A percentile compares a stretch with the other conserved stretches of the same genome.
phyloP scores from a whole-genome alignment of 1,139 yeast species.

The Taphrina communis region DNA sequence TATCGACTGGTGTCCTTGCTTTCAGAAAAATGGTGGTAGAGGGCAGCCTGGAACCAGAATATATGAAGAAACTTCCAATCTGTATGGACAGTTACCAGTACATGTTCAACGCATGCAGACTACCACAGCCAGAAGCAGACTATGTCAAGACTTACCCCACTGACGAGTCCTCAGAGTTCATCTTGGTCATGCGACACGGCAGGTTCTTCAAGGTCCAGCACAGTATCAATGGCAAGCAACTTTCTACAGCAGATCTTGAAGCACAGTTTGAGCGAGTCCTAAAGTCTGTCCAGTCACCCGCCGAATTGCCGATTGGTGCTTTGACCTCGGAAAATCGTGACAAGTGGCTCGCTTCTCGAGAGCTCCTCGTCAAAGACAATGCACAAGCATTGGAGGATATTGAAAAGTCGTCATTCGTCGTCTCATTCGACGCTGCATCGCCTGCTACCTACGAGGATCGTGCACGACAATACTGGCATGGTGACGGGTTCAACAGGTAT shows the following conservation, averaged over 20 bases:
- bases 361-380: conserved; percentile 61
- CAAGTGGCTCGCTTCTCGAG: conserved; percentile 70
- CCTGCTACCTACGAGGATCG: conserved; percentile 87
- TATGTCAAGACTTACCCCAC: conserved; percentile 58
- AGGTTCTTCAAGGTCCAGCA: conserved; percentile 81
- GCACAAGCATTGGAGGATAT: conserved; percentile 68
- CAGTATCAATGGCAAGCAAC: conserved; percentile 58
- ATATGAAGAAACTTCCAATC: conserved; percentile 77
- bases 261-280: conserved; percentile 64
- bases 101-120: conserved; percentile 89
- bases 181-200: conserved; percentile 75
- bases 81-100: conserved; percentile 92
- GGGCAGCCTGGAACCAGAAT: conserved; percentile 67
- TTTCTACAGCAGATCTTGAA: conserved; percentile 69
- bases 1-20: conserved; percentile 55
- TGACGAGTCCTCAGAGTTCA: conserved; percentile 63
- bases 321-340: conserved; percentile 88
- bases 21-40: conserved; percentile 54
- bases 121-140: conserved; percentile 68
- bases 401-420: conserved; percentile 76
- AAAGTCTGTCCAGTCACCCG: conserved; percentile 57
- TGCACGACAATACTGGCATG: conserved; percentile 91
- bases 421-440: conserved; percentile 73
- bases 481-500: conserved; percentile 87
- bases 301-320: conserved; percentile 69